Evolutionary conservation across 441 rosid genomes (phyloP), one percentile per base, ranked within the genome.

Genomic region (Brassica balearica): DNA sequence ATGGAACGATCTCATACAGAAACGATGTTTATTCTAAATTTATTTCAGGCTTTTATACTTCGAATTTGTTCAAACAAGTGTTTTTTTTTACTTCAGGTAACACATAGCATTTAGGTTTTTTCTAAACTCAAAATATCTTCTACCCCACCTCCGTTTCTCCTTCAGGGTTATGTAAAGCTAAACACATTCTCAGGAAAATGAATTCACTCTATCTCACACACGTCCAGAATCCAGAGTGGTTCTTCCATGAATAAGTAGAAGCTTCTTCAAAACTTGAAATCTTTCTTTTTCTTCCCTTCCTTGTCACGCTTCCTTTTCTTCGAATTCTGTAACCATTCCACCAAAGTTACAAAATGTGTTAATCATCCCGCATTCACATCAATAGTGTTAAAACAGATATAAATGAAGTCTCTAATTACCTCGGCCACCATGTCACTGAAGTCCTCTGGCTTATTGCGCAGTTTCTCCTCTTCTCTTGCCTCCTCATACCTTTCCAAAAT

Each of bases 391-490:
- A 6, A 51, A 12, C 3, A 58, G 2, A 71, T 0, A 65, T 6
- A 65, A 9, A 11, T 11, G 48, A 25, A 17, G 17, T n/a, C 10
- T 66, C 11, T 61, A 12, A 12, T 61, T 96, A 96, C 99, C 99
- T 96, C 98, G 2, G 96, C 95, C 62, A 96, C 99, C 99, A 96
- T 94, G 82, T 94, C 98, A 79, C 98, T 94, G 83, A 94, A 96
- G 72, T 96, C 97, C 82, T 89, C 98, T 9, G 87, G 90, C 78
- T 94, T 96, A 85, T 89, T 96, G 20, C 97, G 96, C 38, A 83
- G 69, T 79, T 96, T 96, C 88, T 91, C 99, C 83, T 92, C 98
- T 79, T 96, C 98, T 73, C 98, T 86, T 25, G 98, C 99, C 85
- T 94, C 98, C 88, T 92, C 97, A 3, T 94, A 96, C 87, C 99